phyloP scores from a whole-genome alignment of 257 asterid species.

The Jacaranda copaia region DNA sequence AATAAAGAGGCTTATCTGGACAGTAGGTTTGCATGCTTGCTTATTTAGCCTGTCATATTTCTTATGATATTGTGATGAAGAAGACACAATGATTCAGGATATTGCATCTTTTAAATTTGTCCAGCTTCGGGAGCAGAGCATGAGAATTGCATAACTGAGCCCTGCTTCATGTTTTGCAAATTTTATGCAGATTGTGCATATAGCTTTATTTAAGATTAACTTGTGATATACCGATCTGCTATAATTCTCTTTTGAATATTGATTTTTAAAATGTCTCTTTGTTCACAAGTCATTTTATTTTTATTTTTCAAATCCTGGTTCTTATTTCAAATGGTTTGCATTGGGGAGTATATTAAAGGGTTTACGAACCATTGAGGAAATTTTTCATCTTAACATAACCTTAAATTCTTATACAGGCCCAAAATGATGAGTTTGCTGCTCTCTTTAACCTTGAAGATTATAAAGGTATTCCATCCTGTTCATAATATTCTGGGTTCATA shows the following conservation, averaged over 20 bases:
- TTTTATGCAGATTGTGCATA: background rate
- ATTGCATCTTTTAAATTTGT: conserved; percentile 12
- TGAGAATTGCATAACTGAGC: background rate
- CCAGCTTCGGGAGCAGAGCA: background rate
- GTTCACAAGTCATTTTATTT: background rate
- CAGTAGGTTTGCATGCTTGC: conserved; percentile 14
- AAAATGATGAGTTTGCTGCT: conserved; percentile 81
- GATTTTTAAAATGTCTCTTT: conserved; percentile 29
- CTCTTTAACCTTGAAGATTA: conserved; percentile 92
- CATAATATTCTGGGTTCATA: conserved; percentile 24
- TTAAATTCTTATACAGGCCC: conserved; percentile 62
- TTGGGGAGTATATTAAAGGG: conserved; percentile 4
- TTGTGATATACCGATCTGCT: conserved; percentile 24
- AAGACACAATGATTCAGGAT: background rate
- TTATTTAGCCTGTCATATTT: background rate
- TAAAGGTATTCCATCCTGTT: conserved; percentile 65
- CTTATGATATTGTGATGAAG: background rate
- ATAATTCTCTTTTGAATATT: background rate
- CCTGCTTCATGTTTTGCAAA: conserved; percentile 13
- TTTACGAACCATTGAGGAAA: conserved; percentile 17
- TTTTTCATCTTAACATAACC: conserved; percentile 25
- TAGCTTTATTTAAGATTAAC: conserved; percentile 7
- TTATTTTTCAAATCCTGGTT: background rate
- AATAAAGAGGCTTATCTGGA: conserved; percentile 11
- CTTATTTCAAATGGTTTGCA: conserved; percentile 10